Conservation (phyloP, 176 grass and related monocot genomes). For the Ampelocalamus luodianensis region DNA sequence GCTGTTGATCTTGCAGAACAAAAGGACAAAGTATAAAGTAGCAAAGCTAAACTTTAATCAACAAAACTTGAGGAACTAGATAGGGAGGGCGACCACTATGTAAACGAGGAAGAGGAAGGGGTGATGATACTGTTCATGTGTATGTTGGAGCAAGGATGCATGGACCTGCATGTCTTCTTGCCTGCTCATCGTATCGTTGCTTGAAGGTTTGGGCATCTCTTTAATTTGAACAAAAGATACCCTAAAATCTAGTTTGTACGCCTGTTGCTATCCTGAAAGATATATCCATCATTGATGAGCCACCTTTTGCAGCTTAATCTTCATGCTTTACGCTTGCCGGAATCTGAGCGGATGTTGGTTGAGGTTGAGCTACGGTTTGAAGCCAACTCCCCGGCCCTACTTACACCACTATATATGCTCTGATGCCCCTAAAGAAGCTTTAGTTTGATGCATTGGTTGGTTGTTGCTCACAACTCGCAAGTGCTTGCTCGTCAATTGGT, state of each 20-base stretch:
- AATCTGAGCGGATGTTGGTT: too few relatives aligned
- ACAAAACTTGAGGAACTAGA: too few relatives aligned
- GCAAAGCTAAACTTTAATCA: too few relatives aligned
- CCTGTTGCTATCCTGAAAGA: background rate
- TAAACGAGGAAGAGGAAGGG: too few relatives aligned
- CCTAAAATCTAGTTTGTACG: background rate
- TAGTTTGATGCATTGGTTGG: background rate
- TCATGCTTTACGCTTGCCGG: too few relatives aligned
- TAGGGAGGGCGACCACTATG: too few relatives aligned
- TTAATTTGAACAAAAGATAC: background rate
- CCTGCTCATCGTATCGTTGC: background rate
- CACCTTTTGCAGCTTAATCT: background rate
- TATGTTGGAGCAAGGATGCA: background rate
- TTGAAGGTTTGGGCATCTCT: background rate
- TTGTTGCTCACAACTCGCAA: background rate
- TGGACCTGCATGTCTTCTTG: background rate
- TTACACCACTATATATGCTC: background rate
- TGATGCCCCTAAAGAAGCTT: background rate
- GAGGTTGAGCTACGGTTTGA: background rate
- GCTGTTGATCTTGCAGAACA: too few relatives aligned
- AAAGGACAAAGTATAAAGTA: too few relatives aligned
- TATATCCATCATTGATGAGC: background rate
- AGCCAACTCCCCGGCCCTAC: background rate
- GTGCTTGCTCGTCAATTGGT: background rate
- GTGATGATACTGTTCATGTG: too few relatives aligned